These are phyloP conservation scores for Tanacetum coccineum DNA, from an alignment of 129 eudicot species.

Conservation along the genomic window DNA sequence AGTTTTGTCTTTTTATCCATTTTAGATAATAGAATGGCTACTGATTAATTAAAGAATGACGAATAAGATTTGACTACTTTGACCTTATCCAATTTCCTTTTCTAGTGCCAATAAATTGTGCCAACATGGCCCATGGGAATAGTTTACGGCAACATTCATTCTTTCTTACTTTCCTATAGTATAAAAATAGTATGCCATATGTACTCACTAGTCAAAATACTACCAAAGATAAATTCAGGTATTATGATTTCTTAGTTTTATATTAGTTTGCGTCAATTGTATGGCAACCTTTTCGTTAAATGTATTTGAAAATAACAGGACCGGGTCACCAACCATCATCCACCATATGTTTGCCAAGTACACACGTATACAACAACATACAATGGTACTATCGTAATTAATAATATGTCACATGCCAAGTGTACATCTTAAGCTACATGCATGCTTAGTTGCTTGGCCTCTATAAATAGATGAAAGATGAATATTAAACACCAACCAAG, in stretches of 20 bases:
- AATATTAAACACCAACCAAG: slow-evolving; percentile 22
- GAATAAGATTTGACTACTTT: neutral
- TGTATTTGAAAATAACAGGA: slow-evolving; percentile 7
- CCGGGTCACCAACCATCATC: slow-evolving; percentile 26
- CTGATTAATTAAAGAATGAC: too few species aligned
- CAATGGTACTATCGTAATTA: slow-evolving; percentile 15
- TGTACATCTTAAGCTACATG: slow-evolving; percentile 5
- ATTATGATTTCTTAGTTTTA: neutral
- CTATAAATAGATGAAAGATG: slow-evolving; percentile 21
- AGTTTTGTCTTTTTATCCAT: slow-evolving; percentile 6
- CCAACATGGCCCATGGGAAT: too few species aligned
- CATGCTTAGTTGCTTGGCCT: neutral
- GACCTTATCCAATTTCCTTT: neutral
- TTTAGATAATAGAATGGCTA: neutral
- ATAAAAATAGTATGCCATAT: too few species aligned
- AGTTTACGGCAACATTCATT: too few species aligned
- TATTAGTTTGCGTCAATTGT: slow-evolving; percentile 1
- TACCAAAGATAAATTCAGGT: neutral
- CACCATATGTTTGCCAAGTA: neutral
- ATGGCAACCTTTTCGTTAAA: neutral
- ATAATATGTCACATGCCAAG: neutral
- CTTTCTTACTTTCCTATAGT: too few species aligned
- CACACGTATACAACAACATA: too few species aligned
- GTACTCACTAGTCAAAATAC: neutral
- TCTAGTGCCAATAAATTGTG: too few species aligned